These are phyloP conservation scores for Micractinium sp. DNA, from an alignment of 139 green algal genomes.

Conservation along the genomic window DNA sequence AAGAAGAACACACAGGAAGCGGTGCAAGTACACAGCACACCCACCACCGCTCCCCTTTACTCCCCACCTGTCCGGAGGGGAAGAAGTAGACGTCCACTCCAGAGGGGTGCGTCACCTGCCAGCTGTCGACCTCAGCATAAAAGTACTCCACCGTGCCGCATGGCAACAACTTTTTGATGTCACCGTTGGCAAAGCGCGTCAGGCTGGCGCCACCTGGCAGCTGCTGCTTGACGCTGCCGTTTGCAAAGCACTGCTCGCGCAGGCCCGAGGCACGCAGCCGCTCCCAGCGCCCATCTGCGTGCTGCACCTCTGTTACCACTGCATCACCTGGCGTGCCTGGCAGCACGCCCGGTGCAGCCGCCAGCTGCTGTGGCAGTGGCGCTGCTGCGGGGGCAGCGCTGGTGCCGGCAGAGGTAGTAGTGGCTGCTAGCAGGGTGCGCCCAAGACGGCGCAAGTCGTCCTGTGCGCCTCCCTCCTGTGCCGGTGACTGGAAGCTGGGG, in stretches of 20 bases:
- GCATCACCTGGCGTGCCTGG: background rate
- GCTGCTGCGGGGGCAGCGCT: background rate
- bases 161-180: slow-evolving; percentile 74
- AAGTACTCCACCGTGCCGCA: slow-evolving; percentile 75
- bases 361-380: background rate
- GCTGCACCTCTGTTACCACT: slow-evolving; percentile 35
- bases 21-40: too few relatives aligned
- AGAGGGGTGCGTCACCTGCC: slow-evolving; percentile 77
- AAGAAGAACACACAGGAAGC: too few relatives aligned
- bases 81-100: slow-evolving; percentile 92
- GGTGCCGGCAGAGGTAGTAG: background rate
- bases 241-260: slow-evolving; percentile 64
- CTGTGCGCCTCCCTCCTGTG: background rate
- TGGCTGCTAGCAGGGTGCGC: background rate
- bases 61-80: slow-evolving; percentile 73
- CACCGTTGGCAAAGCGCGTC: slow-evolving; percentile 87
- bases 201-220: slow-evolving; percentile 52
- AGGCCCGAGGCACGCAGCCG: slow-evolving; percentile 54
- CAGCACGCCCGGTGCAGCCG: background rate
- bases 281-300: slow-evolving; percentile 73
- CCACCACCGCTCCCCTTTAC: background rate
- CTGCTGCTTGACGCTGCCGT: slow-evolving; percentile 73
- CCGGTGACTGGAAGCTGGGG: background rate
- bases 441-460: slow-evolving; percentile 29
- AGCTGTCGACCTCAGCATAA: slow-evolving; percentile 81